A percentile compares a stretch with the other conserved stretches of the same genome.
phyloP scores from a whole-genome alignment of 495 filamentous ascomycete species.

The Aspergillus cristatus region DNA sequence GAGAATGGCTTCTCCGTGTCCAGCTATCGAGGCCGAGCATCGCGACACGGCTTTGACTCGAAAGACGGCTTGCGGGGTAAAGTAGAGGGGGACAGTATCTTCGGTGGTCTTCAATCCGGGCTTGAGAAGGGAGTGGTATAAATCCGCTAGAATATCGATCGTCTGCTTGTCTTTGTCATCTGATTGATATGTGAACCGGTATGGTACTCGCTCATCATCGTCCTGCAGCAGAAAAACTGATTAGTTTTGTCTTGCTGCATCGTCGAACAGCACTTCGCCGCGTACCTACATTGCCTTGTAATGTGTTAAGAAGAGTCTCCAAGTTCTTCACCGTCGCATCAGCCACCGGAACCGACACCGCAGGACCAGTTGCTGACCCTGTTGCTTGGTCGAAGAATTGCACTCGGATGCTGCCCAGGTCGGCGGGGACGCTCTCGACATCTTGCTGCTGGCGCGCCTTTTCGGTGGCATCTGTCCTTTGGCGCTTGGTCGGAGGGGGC shows the following conservation, averaged over 20 bases:
- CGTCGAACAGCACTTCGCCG: neutral
- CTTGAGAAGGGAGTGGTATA: conserved; percentile 62
- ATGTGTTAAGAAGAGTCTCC: conserved; percentile 79
- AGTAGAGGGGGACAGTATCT: conserved; percentile 66
- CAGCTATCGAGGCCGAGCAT: conserved; percentile 78
- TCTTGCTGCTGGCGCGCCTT: conserved; percentile 68
- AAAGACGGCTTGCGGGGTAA: conserved; percentile 90
- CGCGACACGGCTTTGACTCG: conserved; percentile 85
- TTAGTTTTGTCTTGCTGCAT: too few relatives aligned
- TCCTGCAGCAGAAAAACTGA: conserved; percentile 37
- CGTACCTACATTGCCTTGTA: conserved; percentile 66
- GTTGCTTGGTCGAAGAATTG: conserved; percentile 83
- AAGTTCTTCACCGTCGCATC: conserved; percentile 86
- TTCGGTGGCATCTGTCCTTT: conserved; percentile 66
- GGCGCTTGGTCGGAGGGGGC: conserved; percentile 87
- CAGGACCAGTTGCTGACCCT: conserved; percentile 53
- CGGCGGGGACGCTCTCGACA: conserved; percentile 57
- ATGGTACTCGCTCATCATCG: conserved; percentile 71
- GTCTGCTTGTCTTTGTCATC: conserved; percentile 37
- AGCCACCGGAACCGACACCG: conserved; percentile 72
- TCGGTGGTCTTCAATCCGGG: conserved; percentile 59
- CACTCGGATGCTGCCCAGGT: conserved; percentile 71
- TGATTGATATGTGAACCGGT: conserved; percentile 69
- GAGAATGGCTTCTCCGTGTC: conserved; percentile 89
- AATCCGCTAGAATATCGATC: conserved; percentile 55